Base-by-base conservation (phyloP, 1,139 yeast species). In the Candida gigantensis region DNA sequence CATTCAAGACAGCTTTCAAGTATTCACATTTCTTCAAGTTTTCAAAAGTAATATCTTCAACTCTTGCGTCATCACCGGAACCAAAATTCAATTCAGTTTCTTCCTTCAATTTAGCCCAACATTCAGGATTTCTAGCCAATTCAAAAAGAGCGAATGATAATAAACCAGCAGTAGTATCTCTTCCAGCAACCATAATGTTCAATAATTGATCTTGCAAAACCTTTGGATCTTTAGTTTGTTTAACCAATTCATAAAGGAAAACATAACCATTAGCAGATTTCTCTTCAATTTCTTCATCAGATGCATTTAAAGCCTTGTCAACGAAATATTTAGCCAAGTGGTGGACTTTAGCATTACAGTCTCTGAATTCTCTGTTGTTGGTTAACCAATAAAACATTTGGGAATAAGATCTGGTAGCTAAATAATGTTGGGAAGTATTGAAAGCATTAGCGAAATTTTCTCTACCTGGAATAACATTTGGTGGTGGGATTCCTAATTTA, bases 81-180 rank as follows among this genome's bases (percentile, higher is more conserved):
- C 75, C 76, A 42, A 68, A 71, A 17, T 54, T 55, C 10, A 45
- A 52, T 20, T 57, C 48, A 17, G 70, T 53, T 40, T 60, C 68
- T 9, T 50, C 46, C 48, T 62, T 62, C 45, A 70, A 62, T 43
- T 58, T 63, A 11, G 44, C 41, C 58, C 63, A 66, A 14, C 65
- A 44, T 4, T 53, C 52, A 5, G 73, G 74, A 45, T 66, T 58
- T 51, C 73, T 60, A 13, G 74, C 62, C 42, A 70, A 62, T 52
- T 70, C 75, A 41, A 52, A 65, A 40, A 68, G 53, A 13, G 64
- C 47, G 38, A 68, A 69, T 11, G 74, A 66, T 40, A 70, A 60
- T 37, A 68, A 59, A 9, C 73, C 73, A n/a, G 75, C 75, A 32
- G 75, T 70, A 28, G 75, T 70, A 49, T 69, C 76, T 55, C 76